Base-by-base conservation (phyloP, 2,329 filamentous ascomycete genomes). In the Chrysosporium keratinophilum region DNA sequence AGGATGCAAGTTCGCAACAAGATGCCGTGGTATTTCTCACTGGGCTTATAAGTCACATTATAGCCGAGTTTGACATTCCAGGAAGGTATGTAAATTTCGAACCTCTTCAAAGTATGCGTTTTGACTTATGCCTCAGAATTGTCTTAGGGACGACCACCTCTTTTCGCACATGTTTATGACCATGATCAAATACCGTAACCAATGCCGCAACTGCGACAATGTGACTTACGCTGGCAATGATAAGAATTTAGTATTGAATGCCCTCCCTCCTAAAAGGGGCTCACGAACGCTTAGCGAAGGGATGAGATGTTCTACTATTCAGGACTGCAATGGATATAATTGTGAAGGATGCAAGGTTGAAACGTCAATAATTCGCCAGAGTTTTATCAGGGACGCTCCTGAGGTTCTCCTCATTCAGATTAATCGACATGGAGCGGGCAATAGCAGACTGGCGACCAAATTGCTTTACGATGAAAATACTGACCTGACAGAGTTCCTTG, bases 321-420 rank as follows among this genome's bases (percentile, higher is more conserved):
- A 42, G 5, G 7, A 39, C 10, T 28, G 31, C 23, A 3, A 33
- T 9, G 39, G 40, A 12, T 54, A 43, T 10, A 43, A 42, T 10
- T 58, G 57, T 33, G 34, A 2, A 5, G 31, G 19, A 14, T 56
- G 56, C 20, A 33, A 41, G 11, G 11, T n/a, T 20, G 14, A 28
- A 3, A 47, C 48, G 2, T 17, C 34, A 7, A 10, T 45, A 33
- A 14, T 37, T 40, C 54, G 55, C 3, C 43, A 37, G 3, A 52
- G 35, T n/a, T 50, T 37, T 20, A 58, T 60, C 19, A 44, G 37
- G 10, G 53, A 57, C 15, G 52, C 58, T 6, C 56, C 56, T 9
- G 56, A 60, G 50, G 41, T 58, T 2, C 56, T 60, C 17, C 14
- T 56, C 43, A 52, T 58, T 28, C 46, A 52, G n/a, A 39, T 60